Evolutionary conservation across 2,329 filamentous ascomycete genomes (phyloP), one percentile per base, ranked within the genome.

Genomic region (Sporothrix sp.): DNA sequence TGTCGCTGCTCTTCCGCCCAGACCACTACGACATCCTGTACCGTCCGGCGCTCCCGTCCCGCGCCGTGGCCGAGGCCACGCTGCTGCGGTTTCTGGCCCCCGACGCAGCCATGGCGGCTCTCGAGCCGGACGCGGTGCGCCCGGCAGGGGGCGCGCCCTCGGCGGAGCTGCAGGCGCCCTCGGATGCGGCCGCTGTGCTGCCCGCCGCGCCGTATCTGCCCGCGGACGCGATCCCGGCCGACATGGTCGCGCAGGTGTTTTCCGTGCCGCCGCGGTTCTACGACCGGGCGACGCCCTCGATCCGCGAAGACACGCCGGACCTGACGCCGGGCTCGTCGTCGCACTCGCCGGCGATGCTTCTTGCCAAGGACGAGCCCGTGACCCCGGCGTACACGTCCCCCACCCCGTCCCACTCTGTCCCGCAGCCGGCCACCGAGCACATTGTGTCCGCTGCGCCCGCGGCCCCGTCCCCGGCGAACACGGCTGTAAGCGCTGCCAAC

Each of bases 21-120:
- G 88, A 87, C 54, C 93, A 97, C 67, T 98, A 97, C 66, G 93
- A 97, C 66, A 82, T 98, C 54, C 75, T 97, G 30, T 98, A 98
- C 57, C 63, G 55, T 50, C 57, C 62, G 48, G 53, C 61, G 46
- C 39, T 57, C 51, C 53, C 51, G 1, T 48, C 47, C 2, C 18
- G 23, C 11, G 23, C 42, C 3, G 33, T 51, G 1, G 50, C 48
- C 9, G 43, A 42, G 11, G 40, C 49, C 18, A 50, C n/a, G 5
- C 49, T 52, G n/a, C 36, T 35, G 18, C 45, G 28, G 3, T 37
- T 20, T 28, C 39, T 49, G 28, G n/a, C 48, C 1, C 42, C 47
- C 5, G 42, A 37, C 4, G 23, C 25, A 2, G 51, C 45, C 10
- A 18, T 32, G 23, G 40, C 30, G 11, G 33, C 39, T 7, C 21